A percentile compares a stretch with the other conserved stretches of the same genome.
Conservation (phyloP, 2,329 filamentous ascomycete genomes). For the Fusarium beomiforme region DNA sequence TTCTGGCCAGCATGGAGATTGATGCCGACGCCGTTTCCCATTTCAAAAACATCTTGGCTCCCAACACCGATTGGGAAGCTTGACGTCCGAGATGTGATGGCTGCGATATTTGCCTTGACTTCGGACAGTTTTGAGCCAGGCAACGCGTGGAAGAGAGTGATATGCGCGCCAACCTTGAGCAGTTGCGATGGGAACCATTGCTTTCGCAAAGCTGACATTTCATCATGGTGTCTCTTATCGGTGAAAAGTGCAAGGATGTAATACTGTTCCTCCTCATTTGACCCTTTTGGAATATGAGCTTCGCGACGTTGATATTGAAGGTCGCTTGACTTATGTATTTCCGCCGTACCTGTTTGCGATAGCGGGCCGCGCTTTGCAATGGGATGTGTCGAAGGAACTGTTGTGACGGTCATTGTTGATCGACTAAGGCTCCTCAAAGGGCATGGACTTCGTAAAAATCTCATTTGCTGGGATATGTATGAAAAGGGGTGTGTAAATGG, state of each 20-base stretch:
- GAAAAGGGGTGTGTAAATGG: neutral
- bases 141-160: slow-evolving; percentile 32
- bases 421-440: neutral
- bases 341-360: neutral
- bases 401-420: slow-evolving; percentile 12
- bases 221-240: slow-evolving; percentile 9
- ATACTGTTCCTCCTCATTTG: neutral
- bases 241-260: slow-evolving; percentile 29
- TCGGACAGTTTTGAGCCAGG: slow-evolving; percentile 20
- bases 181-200: slow-evolving; percentile 25
- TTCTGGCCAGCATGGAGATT: slow-evolving; percentile 4
- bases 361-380: neutral
- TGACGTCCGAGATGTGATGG: neutral
- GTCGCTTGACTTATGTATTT: slow-evolving; percentile 3
- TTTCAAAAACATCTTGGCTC: slow-evolving; percentile 12
- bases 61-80: neutral
- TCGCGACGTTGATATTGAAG: slow-evolving; percentile 22
- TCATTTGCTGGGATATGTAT: neutral
- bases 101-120: slow-evolving; percentile 4
- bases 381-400: slow-evolving; percentile 9
- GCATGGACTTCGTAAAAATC: neutral
- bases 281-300: slow-evolving; percentile 1
- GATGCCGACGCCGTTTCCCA: slow-evolving; percentile 29
- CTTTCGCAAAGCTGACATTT: slow-evolving; percentile 16
- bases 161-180: slow-evolving; percentile 27